Evolutionary conservation across 805 yeast species (phyloP), one percentile per base, ranked within the genome.

Genomic region (Vanderwaltozyma yarrowii): DNA sequence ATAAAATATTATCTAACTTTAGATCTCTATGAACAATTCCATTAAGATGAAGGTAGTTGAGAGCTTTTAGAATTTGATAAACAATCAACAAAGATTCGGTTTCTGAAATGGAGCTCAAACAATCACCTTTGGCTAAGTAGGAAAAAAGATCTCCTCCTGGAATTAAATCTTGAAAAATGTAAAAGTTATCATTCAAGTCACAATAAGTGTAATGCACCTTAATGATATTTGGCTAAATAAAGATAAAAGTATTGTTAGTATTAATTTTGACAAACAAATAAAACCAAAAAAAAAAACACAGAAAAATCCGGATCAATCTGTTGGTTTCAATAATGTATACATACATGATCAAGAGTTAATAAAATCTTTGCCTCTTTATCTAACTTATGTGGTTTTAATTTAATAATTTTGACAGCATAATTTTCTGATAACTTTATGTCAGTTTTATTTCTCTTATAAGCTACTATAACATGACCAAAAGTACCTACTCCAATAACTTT

Each of bases 11-110:
- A 44, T 80, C 88, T 26, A 78, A 54, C 46, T 79, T 79, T 30
- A 79, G 54, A 58, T 80, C 87, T 27, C 86, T 60, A 46, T 79
- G 86, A 4, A 73, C 77, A n/a, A 79, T 63, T 6, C 73, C 71
- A 11, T 64, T 58, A 4, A 54, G 47, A 45, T 78, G 84, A 33
- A 80, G 58, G 54, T 76, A 78, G 21, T 60, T 50, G 11, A 80
- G 54, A 0, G 83, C 86, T 35, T 62, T 59, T 21, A 76, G 54
- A 2, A 80, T 60, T 50, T 80, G 88, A 44, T 56, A 78, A 0
- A 70, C 60, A 4, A 78, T 68, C 1, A 76, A 47, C 10, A 78
- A 47, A 1, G 73, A 56, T 46, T 78, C 81, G 28, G 70, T 65
- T 47, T 78, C 85, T 1, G 74, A 60, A 1, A 78, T 45, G 0